Percentiles rank a stretch among this genome's conserved stretches.
phyloP scores from a whole-genome alignment of 73 alveolate genomes.

The Loxodes magnus region DNA sequence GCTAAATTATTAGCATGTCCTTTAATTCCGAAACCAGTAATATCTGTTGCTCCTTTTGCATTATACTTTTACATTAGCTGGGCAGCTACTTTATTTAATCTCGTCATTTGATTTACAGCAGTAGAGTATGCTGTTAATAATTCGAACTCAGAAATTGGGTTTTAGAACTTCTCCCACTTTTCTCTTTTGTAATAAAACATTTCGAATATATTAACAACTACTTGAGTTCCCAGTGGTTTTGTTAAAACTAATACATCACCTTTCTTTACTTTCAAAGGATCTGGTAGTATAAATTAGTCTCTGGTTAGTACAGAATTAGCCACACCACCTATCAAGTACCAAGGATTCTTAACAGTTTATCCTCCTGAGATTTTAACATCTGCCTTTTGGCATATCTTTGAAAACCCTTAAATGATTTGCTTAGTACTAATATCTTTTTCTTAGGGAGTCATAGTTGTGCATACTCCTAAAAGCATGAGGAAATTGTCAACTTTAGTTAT shows the following conservation, averaged over 20 bases:
- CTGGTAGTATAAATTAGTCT: slow-evolving; percentile 52
- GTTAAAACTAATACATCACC: slow-evolving; percentile 75
- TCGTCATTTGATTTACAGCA: slow-evolving; percentile 58
- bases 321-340: slow-evolving; percentile 95
- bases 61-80: slow-evolving; percentile 23
- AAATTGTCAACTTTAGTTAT: slow-evolving; percentile 71
- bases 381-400: slow-evolving; percentile 85
- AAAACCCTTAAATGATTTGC: slow-evolving; percentile 87
- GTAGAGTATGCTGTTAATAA: slow-evolving; percentile 22
- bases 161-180: slow-evolving; percentile 30
- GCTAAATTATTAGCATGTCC: slow-evolving; percentile 97
- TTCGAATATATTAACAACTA: slow-evolving; percentile 48
- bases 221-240: slow-evolving; percentile 81
- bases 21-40: slow-evolving; percentile 98
- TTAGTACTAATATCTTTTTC: slow-evolving; percentile 36
- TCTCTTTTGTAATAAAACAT: slow-evolving; percentile 32
- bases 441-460: slow-evolving; percentile 51
- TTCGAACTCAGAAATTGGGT: slow-evolving; percentile 30
- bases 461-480: slow-evolving; percentile 85
- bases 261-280: slow-evolving; percentile 35
- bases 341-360: slow-evolving; percentile 91
- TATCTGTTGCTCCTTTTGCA: slow-evolving; percentile 95
- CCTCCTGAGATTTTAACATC: slow-evolving; percentile 89
- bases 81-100: slow-evolving; percentile 73
- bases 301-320: slow-evolving; percentile 64